Conservation (phyloP, 768 basidiomycete genomes). For the Phylloporus sp. region DNA sequence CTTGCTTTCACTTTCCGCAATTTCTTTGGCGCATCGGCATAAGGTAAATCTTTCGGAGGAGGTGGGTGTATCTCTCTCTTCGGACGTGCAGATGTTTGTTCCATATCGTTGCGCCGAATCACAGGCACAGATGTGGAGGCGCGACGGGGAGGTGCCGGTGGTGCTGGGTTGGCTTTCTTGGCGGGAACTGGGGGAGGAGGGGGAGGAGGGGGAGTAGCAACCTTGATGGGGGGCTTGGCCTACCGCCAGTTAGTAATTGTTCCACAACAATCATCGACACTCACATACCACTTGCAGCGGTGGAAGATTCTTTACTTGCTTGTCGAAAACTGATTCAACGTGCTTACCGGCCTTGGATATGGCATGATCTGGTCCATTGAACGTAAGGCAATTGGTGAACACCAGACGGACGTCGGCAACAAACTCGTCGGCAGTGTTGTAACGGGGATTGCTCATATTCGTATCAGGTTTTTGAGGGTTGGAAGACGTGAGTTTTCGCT, state of each 20-base stretch:
- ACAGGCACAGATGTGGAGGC: constrained; percentile 78
- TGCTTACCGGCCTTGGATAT: constrained; percentile 78
- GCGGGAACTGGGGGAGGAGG: constrained; percentile 30
- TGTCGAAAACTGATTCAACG: constrained; percentile 83
- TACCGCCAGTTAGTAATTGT: constrained; percentile 20
- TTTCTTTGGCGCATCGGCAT: constrained; percentile 73
- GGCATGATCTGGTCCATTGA: constrained; percentile 90
- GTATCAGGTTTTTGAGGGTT: constrained; percentile 75
- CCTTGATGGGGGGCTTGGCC: constrained; percentile 45
- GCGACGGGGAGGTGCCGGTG: constrained; percentile 52
- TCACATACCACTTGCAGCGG: constrained; percentile 65
- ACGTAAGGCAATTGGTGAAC: constrained; percentile 82
- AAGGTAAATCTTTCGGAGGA: constrained; percentile 85
- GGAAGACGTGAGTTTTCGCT: constrained; percentile 78
- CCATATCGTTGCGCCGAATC: constrained; percentile 73
- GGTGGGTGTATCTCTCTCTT: constrained; percentile 98
- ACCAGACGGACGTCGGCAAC: constrained; percentile 81
- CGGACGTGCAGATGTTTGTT: constrained; percentile 62
- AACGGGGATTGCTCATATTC: constrained; percentile 71
- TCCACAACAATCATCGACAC: constrained; percentile 15
- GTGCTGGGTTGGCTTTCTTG: constrained; percentile 30
- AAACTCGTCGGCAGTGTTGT: constrained; percentile 75
- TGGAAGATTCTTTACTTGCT: constrained; percentile 81
- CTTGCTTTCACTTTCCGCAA: constrained; percentile 54
- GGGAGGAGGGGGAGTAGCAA: constrained; percentile 37